These are phyloP conservation scores for Boletus insuetus DNA, from an alignment of 768 basidiomycete species.

Conservation along the genomic window DNA sequence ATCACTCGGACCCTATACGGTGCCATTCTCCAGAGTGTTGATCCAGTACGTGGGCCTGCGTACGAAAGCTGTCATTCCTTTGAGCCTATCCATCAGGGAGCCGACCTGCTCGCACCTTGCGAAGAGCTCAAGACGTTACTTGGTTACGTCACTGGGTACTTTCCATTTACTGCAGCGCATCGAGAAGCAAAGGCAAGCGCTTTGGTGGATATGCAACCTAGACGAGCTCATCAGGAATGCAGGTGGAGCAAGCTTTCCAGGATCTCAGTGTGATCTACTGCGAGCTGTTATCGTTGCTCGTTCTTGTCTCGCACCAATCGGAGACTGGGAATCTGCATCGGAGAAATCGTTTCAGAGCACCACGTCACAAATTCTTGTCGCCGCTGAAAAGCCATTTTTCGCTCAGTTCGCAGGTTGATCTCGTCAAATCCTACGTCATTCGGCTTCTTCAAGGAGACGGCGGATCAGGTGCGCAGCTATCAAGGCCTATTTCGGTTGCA, in stretches of 20 bases:
- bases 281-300: constrained; percentile 66
- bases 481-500: constrained; percentile 48
- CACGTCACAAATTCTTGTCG: constrained; percentile 17
- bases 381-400: constrained; percentile 16
- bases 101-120: constrained; percentile 27
- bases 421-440: constrained; percentile 60
- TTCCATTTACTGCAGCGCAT: constrained; percentile 64
- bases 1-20: constrained; percentile 64
- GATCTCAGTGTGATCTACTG: constrained; percentile 76
- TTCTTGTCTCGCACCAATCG: constrained; percentile 36
- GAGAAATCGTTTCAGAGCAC: constrained; percentile 6
- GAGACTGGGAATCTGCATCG: constrained; percentile 2
- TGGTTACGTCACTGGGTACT: constrained; percentile 75
- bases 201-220: not conserved
- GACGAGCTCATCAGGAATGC: constrained; percentile 8
- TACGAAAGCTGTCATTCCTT: not conserved
- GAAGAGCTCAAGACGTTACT: constrained; percentile 60
- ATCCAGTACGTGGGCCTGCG: constrained; percentile 28
- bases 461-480: constrained; percentile 40
- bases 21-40: constrained; percentile 45
- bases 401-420: constrained; percentile 42
- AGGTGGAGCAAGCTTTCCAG: constrained; percentile 68
- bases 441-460: constrained; percentile 54
- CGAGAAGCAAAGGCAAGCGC: constrained; percentile 55
- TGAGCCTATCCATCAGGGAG: constrained; percentile 21